phyloP scores from a whole-genome alignment of 1,284 basidiomycete species.

The Microbotryum scabiosae region DNA sequence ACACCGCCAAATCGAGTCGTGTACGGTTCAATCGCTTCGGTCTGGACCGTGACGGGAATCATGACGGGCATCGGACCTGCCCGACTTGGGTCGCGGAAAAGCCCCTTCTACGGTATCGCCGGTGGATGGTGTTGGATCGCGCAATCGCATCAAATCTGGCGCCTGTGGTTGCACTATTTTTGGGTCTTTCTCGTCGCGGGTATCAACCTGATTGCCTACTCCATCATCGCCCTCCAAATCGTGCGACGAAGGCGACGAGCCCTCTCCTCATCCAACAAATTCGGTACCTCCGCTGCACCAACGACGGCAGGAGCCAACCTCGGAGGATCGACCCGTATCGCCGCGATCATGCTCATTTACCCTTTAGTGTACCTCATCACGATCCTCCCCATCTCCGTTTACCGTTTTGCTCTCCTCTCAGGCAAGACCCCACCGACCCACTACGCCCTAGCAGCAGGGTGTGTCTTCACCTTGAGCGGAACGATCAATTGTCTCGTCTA shows the following conservation, averaged over 20 bases:
- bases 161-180: constrained; percentile 11
- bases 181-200: constrained; percentile 15
- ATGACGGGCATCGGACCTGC: constrained; percentile 6
- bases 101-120: constrained; percentile 14
- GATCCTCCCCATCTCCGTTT: constrained; percentile 12
- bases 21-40: not conserved
- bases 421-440: constrained; percentile 1
- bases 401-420: constrained; percentile 10
- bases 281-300: too few species aligned
- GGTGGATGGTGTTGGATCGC: constrained; percentile 23
- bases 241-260: not conserved
- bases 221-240: constrained; percentile 6
- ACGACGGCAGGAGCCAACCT: not conserved
- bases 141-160: not conserved
- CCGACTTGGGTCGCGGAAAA: not conserved
- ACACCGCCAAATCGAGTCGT: not conserved
- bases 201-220: constrained; percentile 9
- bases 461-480: constrained; percentile 15
- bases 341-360: constrained; percentile 11
- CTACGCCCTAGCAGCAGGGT: constrained; percentile 7
- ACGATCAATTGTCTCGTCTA: constrained; percentile 14
- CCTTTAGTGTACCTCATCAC: constrained; percentile 14
- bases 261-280: too few species aligned
- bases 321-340: not conserved
- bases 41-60: constrained; percentile 1